Evolutionary conservation across 1,284 basidiomycete species (phyloP), one percentile per base, ranked within the genome.

Genomic region (Peniophora sp.): DNA sequence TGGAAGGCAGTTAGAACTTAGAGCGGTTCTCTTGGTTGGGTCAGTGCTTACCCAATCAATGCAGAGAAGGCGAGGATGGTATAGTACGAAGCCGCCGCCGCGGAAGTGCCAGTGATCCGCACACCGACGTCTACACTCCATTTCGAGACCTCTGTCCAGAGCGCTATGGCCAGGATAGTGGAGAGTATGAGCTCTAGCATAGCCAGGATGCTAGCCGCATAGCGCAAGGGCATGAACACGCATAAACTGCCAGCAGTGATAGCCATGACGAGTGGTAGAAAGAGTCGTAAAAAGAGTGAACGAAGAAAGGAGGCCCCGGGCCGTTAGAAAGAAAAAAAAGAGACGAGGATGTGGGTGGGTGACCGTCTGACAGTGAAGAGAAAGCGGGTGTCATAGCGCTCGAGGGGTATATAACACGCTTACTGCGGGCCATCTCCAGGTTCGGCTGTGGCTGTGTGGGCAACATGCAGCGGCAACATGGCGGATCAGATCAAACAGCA

Each of bases 191-290:
- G 41, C 51, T 59, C 57, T 38, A 25, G 11, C 22, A 52, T n/a
- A 41, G 57, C 56, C 24, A 59, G 54, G 22, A 58, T 48, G 11
- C 56, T 46, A 23, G 57, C 55, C 10, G 57, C 58, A n/a, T 56
- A 46, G 34, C 58, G 54, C 25, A 59, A 32, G 43, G 58, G 58
- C 11, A 59, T 19, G 38, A 52, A 56, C 41, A 52, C 53, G 48
- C 53, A 50, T 39, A 51, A 55, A 51, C 52, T 50, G 22, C 45
- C 49, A 48, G 54, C 55, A 25, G 39, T 20, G 53, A 58, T 57
- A 48, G 14, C 16, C 27, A 3, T 10, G 44, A 24, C 14, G 19
- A 25, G 19, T 14, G 8, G 16, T 5, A 41, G 6, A 16, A 20
- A 41, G n/a, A 41, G 38, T n/a, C n/a, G n/a, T 12, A 32, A 32